Conservation (phyloP, 495 filamentous ascomycete species). For the Neurospora sp. region DNA sequence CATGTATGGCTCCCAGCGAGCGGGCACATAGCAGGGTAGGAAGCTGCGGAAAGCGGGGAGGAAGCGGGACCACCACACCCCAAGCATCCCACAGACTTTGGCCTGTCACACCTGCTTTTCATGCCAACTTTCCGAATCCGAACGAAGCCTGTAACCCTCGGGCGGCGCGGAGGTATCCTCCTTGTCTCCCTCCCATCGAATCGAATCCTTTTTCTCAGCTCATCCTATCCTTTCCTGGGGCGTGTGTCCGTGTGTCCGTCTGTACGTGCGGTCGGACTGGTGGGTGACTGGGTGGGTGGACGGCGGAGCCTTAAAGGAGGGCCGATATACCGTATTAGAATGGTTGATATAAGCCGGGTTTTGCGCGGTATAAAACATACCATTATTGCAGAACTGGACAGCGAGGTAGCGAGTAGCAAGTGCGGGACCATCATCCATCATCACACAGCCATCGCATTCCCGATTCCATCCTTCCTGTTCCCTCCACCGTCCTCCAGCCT, state of each 20-base stretch:
- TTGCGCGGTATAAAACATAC: slow-evolving; percentile 10
- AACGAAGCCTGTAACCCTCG: background rate
- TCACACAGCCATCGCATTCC: background rate
- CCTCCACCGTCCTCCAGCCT: background rate
- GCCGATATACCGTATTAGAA: slow-evolving; percentile 9
- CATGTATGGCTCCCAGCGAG: background rate
- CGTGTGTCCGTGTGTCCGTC: background rate
- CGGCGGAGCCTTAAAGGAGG: slow-evolving; percentile 4
- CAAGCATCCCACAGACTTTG: background rate
- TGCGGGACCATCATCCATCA: background rate
- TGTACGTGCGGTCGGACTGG: background rate
- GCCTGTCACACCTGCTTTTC: background rate
- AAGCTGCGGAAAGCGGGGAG: background rate
- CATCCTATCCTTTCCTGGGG: background rate
- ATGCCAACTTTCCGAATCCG: background rate
- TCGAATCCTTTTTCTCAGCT: background rate
- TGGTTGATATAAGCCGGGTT: slow-evolving; percentile 10
- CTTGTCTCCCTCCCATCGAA: background rate
- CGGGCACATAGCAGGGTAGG: background rate
- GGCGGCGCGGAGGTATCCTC: background rate
- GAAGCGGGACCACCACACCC: background rate
- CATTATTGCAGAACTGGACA: slow-evolving; percentile 8
- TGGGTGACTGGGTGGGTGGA: background rate
- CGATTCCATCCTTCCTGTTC: background rate
- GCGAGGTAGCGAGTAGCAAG: background rate